phyloP scores from a whole-genome alignment of 2,329 filamentous ascomycete genomes.

The Rosellinia necatrix region DNA sequence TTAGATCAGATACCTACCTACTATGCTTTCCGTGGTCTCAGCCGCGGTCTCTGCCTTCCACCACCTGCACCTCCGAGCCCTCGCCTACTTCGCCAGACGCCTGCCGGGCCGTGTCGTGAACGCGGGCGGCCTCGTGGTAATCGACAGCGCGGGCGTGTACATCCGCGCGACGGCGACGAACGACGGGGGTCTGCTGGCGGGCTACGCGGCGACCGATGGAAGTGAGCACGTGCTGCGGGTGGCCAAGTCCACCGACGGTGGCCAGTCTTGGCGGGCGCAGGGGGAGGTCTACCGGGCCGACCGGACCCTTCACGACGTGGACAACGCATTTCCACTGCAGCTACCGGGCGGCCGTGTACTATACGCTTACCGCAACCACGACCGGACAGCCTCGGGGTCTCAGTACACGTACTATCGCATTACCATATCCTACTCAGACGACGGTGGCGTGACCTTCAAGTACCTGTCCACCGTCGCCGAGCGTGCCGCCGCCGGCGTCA shows the following conservation, averaged over 20 bases:
- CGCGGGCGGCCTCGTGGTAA: constrained; percentile 31
- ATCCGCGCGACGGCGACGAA: constrained; percentile 37
- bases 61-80: constrained; percentile 2
- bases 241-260: constrained; percentile 36
- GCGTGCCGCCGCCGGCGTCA: constrained; percentile 30
- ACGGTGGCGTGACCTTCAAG: constrained; percentile 45
- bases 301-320: constrained; percentile 36
- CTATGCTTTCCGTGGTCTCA: constrained; percentile 6
- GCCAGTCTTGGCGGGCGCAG: constrained; percentile 36
- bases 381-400: constrained; percentile 27
- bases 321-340: constrained; percentile 43
- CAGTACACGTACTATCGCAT: constrained; percentile 47
- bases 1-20: too few species aligned
- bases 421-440: constrained; percentile 47
- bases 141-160: constrained; percentile 38
- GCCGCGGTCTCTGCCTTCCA: constrained; percentile 1
- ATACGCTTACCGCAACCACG: constrained; percentile 46
- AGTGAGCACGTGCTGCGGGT: constrained; percentile 33
- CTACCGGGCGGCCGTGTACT: constrained; percentile 45
- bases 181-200: constrained; percentile 36
- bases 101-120: constrained; percentile 32
- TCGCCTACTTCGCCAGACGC: constrained; percentile 19
- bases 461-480: constrained; percentile 41
- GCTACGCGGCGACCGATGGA: constrained; percentile 37
- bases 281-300: constrained; percentile 36